phyloP scores from a whole-genome alignment of 1,284 basidiomycete genomes.

The Apiotrichum mycotoxinovorans region DNA sequence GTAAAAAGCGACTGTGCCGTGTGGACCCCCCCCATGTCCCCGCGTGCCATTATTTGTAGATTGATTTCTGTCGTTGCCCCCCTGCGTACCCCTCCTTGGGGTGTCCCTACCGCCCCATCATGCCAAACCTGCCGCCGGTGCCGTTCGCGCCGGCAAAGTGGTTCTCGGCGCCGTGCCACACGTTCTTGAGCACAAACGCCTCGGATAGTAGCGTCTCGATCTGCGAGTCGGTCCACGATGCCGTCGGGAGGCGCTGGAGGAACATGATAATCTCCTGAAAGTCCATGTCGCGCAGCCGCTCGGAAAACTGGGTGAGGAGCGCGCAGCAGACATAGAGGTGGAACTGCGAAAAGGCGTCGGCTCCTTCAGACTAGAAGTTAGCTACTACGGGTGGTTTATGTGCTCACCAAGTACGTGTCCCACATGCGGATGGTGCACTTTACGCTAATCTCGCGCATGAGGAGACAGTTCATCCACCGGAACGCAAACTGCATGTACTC shows the following conservation, averaged over 20 bases:
- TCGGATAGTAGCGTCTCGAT: slow-evolving; percentile 92
- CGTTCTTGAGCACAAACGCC: slow-evolving; percentile 89
- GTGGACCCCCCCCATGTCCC: no score
- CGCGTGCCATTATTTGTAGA: neutral
- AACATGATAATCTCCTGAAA: slow-evolving; percentile 99
- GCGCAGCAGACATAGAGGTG: slow-evolving; percentile 95
- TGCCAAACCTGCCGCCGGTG: slow-evolving; percentile 35
- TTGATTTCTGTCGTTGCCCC: no score
- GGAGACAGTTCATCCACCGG: slow-evolving; percentile 95
- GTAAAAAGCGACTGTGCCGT: no score
- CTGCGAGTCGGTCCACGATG: slow-evolving; percentile 91
- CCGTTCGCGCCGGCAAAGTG: slow-evolving; percentile 60
- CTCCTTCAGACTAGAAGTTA: slow-evolving; percentile 59
- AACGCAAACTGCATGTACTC: slow-evolving; percentile 99
- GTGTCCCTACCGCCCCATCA: slow-evolving; percentile 37
- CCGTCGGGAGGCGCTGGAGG: slow-evolving; percentile 90
- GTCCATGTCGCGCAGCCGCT: slow-evolving; percentile 86
- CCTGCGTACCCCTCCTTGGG: neutral
- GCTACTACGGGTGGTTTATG: neutral
- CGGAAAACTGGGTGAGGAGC: slow-evolving; percentile 87
- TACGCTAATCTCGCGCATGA: slow-evolving; percentile 94
- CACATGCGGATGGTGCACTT: slow-evolving; percentile 96
- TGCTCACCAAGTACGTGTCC: slow-evolving; percentile 89
- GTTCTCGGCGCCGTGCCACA: slow-evolving; percentile 91
- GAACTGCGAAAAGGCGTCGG: slow-evolving; percentile 94